phyloP scores from a whole-genome alignment of 345 rosid species.

The Cardamine occulta region DNA sequence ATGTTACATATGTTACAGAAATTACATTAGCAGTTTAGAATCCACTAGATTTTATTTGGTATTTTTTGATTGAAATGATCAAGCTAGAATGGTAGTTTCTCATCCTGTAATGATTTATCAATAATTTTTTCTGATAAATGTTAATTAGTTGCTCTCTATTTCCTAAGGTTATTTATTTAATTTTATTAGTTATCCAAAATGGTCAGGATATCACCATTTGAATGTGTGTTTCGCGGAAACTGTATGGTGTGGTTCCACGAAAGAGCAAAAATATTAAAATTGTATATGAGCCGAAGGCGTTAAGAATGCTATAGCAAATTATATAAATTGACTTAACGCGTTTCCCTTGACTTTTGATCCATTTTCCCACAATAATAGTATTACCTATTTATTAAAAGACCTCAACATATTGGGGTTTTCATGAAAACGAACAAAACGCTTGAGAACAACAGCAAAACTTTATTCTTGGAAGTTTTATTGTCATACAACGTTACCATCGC shows the following conservation, averaged over 20 bases:
- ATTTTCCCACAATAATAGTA: neutral
- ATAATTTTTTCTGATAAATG: neutral
- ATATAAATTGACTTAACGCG: neutral
- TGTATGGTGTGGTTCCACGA: conserved; percentile 23
- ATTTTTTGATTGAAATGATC: conserved; percentile 1
- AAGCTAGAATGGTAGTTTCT: neutral
- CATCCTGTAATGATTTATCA: conserved; percentile 13
- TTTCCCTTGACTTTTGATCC: neutral
- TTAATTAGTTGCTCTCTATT: neutral
- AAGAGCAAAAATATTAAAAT: neutral
- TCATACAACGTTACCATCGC: neutral
- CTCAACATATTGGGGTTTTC: too few species aligned
- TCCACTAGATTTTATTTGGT: neutral
- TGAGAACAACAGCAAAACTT: neutral
- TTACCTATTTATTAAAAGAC: neutral
- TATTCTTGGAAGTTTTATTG: neutral
- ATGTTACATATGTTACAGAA: neutral
- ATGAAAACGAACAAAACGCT: neutral
- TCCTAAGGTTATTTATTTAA: neutral
- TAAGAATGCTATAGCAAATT: neutral
- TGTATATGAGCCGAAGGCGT: neutral
- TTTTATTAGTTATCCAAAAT: neutral
- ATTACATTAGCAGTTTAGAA: conserved; percentile 1
- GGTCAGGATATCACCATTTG: neutral
- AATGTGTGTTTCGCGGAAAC: neutral